These are phyloP conservation scores for Suillus weaverae DNA, from an alignment of 768 basidiomycete genomes.

Conservation along the genomic window DNA sequence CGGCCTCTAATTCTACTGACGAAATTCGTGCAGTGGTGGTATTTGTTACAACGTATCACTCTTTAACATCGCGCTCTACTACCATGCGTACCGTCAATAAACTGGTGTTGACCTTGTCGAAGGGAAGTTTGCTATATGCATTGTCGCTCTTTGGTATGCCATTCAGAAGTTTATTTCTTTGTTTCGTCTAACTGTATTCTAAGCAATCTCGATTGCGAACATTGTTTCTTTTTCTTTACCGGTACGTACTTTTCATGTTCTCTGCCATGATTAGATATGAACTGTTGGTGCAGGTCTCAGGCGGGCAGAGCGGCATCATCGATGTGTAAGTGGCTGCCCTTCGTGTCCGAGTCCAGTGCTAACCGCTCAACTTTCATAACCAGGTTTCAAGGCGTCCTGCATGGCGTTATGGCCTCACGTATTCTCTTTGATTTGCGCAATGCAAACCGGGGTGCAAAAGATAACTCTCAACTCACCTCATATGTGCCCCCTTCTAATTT, in stretches of 20 bases:
- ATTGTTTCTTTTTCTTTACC: conserved; percentile 13
- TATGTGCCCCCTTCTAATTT: not conserved
- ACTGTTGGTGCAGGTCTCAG: not conserved
- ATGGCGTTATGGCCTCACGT: conserved; percentile 15
- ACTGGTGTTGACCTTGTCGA: conserved; percentile 2
- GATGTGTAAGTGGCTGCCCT: conserved; percentile 9
- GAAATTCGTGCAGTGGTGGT: conserved; percentile 5
- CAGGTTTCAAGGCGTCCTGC: conserved; percentile 15
- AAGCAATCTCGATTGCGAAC: conserved; percentile 10
- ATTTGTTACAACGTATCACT: conserved; percentile 5
- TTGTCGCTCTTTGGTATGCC: conserved; percentile 10
- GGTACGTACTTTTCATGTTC: conserved; percentile 1
- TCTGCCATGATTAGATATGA: not conserved
- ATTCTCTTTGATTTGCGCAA: conserved; percentile 14
- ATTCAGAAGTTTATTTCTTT: not conserved
- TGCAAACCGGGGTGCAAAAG: not conserved
- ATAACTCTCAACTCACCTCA: not conserved
- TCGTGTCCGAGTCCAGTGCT: not conserved
- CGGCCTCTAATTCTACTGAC: not conserved
- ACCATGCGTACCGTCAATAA: not conserved
- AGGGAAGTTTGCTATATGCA: conserved; percentile 15
- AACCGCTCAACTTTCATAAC: not conserved
- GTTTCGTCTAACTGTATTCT: not conserved
- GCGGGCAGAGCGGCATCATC: conserved; percentile 12
- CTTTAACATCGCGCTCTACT: not conserved